Base-by-base conservation (phyloP, 768 basidiomycete genomes). In the Tricholoma sp. region DNA sequence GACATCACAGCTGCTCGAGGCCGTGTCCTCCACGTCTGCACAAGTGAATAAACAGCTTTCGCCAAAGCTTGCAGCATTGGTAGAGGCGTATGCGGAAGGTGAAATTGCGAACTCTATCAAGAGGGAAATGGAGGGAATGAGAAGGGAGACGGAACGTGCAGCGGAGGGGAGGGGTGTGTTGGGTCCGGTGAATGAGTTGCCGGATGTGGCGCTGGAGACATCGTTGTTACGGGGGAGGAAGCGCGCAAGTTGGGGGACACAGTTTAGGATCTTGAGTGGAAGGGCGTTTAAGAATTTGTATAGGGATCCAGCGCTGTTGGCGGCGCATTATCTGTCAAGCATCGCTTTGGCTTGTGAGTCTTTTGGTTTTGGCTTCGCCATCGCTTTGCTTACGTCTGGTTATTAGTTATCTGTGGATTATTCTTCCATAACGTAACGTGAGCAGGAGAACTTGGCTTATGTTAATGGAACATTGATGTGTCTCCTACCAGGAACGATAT, bases 221-320 rank as follows among this genome's bases (percentile, higher is more conserved):
- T 73, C 78, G 52, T 64, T 90, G 57, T 69, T 94, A 66, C 72
- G 87, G 52, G 88, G 88, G 14, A 75, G 86, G 63, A 85, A 88
- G 71, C 81, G 93, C 55, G 97, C 96, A 6, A 88, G 82, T 60
- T 94, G 86, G 83, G 78, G 77, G 43, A 95, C 89, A 16, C 97
- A 99, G 74, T 98, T 99, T 67, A 82, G 83, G 68, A 95, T 98
- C 56, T 73, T 99, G 68, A 97, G 94, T 68, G 95, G 95, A 22
- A 75, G 97, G 57, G 94, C 96, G 19, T 98, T 99, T 80, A 98
- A 98, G 82, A 98, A 98, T 67, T 72, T 99, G 58, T 98, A 99
- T 69, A 80, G 96, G 22, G 94, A 99, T 66, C 96, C 96, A 0
- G 88, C 94, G 50, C 71, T 99, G 55, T 79, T 99, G 77, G 80